Conservation (phyloP, 257 asterid genomes). For the Solanum commersonii region DNA sequence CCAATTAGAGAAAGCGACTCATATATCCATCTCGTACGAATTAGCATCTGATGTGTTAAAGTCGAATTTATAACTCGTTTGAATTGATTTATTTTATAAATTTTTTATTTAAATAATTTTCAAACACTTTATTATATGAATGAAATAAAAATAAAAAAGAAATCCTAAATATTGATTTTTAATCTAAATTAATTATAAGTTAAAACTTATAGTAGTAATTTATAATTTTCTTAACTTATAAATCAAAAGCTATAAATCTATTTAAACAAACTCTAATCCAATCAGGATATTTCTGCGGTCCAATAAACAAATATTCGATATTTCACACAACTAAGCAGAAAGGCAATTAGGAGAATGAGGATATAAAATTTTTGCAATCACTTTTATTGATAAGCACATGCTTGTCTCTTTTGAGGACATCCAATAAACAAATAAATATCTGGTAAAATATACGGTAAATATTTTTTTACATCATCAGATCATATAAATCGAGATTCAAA, state of each 20-base stretch:
- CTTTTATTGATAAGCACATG: background rate
- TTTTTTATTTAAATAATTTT: background rate
- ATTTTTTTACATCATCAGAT: background rate
- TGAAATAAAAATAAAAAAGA: background rate
- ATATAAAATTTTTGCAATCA: slow-evolving; percentile 17
- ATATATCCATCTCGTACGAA: background rate
- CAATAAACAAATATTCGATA: slow-evolving; percentile 23
- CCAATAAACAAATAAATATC: background rate
- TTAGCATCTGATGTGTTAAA: slow-evolving; percentile 60
- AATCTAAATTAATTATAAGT: background rate
- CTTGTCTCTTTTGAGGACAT: background rate
- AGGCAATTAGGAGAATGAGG: slow-evolving; percentile 11
- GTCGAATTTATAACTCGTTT: slow-evolving; percentile 14
- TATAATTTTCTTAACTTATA: too few species aligned
- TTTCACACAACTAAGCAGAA: background rate
- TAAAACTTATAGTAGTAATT: background rate
- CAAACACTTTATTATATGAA: background rate
- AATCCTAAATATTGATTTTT: background rate
- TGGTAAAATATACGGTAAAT: background rate
- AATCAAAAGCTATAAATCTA: background rate
- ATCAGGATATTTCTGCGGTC: slow-evolving; percentile 34
- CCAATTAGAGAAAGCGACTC: background rate
- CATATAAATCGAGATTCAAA: background rate
- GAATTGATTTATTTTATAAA: background rate
- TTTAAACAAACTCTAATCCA: slow-evolving; percentile 24